phyloP scores from a whole-genome alignment of 805 yeast genomes.

The Kodamaea lidongshanica region DNA sequence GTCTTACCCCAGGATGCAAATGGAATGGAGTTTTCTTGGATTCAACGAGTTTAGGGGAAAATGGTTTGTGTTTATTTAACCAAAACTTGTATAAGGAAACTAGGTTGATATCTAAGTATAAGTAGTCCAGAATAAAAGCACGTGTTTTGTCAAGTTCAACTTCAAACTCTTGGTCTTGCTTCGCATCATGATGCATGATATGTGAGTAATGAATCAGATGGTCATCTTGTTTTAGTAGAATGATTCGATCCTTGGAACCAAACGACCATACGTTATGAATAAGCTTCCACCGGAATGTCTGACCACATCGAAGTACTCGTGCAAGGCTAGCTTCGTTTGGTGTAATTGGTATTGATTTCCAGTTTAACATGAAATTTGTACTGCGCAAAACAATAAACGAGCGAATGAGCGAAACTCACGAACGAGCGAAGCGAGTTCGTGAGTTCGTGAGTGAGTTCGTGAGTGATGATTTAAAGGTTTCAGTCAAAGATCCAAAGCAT shows the following conservation, averaged over 20 bases:
- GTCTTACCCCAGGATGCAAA: conserved; percentile 64
- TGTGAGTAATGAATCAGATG: conserved; percentile 45
- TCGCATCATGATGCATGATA: conserved; percentile 18
- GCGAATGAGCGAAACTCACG: too few relatives aligned
- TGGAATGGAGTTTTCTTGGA: conserved; percentile 28
- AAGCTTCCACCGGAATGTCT: conserved; percentile 75
- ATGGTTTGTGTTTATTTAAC: conserved; percentile 51
- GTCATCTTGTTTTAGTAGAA: conserved; percentile 59
- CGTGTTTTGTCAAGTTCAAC: conserved; percentile 25
- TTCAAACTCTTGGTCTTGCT: not conserved
- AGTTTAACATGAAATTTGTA: conserved; percentile 6
- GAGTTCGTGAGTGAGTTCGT: too few relatives aligned
- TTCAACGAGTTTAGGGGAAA: conserved; percentile 49
- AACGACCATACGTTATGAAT: conserved; percentile 61
- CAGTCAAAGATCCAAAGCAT: too few relatives aligned
- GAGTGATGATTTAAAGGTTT: too few relatives aligned
- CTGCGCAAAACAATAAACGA: too few relatives aligned
- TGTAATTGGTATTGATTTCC: conserved; percentile 10
- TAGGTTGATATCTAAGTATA: conserved; percentile 57
- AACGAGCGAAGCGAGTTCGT: too few relatives aligned
- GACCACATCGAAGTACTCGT: conserved; percentile 76
- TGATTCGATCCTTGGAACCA: conserved; percentile 50
- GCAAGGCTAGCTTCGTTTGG: conserved; percentile 49
- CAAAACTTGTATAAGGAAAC: conserved; percentile 53
- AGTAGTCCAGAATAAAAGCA: conserved; percentile 56